These are phyloP conservation scores for Boletus coccyginus DNA, from an alignment of 768 basidiomycete genomes.

Conservation along the genomic window DNA sequence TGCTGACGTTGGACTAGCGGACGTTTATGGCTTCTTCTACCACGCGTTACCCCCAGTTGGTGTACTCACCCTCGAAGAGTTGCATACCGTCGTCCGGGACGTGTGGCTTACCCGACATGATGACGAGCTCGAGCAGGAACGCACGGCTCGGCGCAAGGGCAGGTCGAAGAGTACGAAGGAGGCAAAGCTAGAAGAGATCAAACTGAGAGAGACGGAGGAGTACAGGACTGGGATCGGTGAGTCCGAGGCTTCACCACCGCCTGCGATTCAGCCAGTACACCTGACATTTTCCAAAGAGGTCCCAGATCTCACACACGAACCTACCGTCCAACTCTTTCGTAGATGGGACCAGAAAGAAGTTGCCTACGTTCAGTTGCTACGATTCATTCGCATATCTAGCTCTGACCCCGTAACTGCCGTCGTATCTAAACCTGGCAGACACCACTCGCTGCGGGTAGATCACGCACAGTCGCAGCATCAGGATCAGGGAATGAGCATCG, in stretches of 20 bases:
- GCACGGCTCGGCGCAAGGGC: conserved; percentile 62
- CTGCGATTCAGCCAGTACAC: background rate
- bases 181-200: conserved; percentile 65
- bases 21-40: conserved; percentile 75
- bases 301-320: conserved; percentile 71
- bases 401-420: conserved; percentile 43
- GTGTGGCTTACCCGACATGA: conserved; percentile 77
- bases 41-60: conserved; percentile 62
- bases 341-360: conserved; percentile 77
- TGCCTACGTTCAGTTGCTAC: conserved; percentile 66
- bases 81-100: conserved; percentile 62
- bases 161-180: conserved; percentile 73
- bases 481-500: conserved; percentile 30
- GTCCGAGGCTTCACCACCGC: conserved; percentile 19
- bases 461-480: background rate
- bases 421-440: conserved; percentile 61
- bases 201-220: conserved; percentile 61
- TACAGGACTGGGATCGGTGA: conserved; percentile 82
- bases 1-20: conserved; percentile 39
- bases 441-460: conserved; percentile 35
- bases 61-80: conserved; percentile 56
- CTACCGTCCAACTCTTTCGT: conserved; percentile 68
- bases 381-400: conserved; percentile 75
- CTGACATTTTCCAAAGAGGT: conserved; percentile 50
- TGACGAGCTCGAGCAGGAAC: conserved; percentile 59